Evolutionary conservation across 2,329 filamentous ascomycete species (phyloP).

Genomic region (Talaromyces sp.): DNA sequence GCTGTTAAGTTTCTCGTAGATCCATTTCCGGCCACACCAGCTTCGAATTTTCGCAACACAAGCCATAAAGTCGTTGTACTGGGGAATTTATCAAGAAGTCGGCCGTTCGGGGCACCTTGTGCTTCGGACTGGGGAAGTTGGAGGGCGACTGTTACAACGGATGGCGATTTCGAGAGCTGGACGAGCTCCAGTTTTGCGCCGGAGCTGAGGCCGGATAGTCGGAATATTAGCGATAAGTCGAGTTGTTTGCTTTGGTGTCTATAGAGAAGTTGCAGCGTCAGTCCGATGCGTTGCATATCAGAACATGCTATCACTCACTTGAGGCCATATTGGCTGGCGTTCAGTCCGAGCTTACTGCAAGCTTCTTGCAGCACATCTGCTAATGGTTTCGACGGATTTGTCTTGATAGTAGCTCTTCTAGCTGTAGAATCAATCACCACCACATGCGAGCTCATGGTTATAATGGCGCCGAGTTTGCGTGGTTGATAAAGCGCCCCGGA

Average conservation of each 20-base stretch:
- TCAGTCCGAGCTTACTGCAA: conserved; percentile 74
- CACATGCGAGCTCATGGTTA: conserved; percentile 78
- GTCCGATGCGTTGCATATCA: background rate
- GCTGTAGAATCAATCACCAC: conserved; percentile 81
- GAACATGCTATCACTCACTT: conserved; percentile 58
- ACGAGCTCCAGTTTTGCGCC: conserved; percentile 94
- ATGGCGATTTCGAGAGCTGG: conserved; percentile 78
- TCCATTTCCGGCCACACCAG: conserved; percentile 62
- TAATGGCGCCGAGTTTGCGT: conserved; percentile 7
- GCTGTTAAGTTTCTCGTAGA: conserved; percentile 77
- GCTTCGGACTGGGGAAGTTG: conserved; percentile 75
- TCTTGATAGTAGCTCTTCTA: conserved; percentile 77
- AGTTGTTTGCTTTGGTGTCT: conserved; percentile 82
- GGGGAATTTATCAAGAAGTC: conserved; percentile 80
- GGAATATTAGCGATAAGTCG: conserved; percentile 80
- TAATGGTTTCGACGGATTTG: conserved; percentile 74
- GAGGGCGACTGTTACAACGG: conserved; percentile 83
- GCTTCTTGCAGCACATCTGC: conserved; percentile 85
- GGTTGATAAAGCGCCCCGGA: conserved; percentile 12
- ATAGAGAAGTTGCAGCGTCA: conserved; percentile 17
- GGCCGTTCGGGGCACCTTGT: conserved; percentile 60
- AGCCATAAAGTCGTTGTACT: conserved; percentile 88
- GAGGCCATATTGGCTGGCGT: conserved; percentile 71
- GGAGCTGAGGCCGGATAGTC: conserved; percentile 75
- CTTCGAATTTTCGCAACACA: conserved; percentile 85